Percentiles rank a stretch among this genome's conserved stretches.
Evolutionary conservation across 208 protist species (phyloP).

Genomic region (Leishmania guyanensis): DNA sequence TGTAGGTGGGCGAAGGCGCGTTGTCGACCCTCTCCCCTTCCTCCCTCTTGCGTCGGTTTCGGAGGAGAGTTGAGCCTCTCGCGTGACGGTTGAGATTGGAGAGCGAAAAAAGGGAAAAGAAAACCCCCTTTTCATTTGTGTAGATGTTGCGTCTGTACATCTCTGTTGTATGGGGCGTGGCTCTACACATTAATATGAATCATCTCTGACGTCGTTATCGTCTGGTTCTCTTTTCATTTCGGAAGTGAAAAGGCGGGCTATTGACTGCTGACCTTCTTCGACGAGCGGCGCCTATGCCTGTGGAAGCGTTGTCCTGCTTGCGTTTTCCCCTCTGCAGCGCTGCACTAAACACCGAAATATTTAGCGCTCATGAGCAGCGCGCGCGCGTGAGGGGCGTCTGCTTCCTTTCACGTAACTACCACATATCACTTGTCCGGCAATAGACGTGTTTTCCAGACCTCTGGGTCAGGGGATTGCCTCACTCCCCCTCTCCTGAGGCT

Average conservation of each 20-base stretch:
- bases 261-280: not conserved
- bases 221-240: not conserved
- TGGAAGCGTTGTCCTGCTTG: not conserved
- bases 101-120: not conserved
- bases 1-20: not conserved
- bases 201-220: not conserved
- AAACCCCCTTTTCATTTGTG: not conserved
- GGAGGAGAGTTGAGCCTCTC: not conserved
- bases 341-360: not conserved
- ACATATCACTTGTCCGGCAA: not conserved
- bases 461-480: not conserved
- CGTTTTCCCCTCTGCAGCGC: not conserved
- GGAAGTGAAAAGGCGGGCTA: not conserved
- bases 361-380: not conserved
- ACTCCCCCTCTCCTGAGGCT: not conserved
- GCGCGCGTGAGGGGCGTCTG: not conserved
- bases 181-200: no score
- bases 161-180: no score
- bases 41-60: not conserved
- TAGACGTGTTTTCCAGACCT: not conserved
- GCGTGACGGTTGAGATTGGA: not conserved
- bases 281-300: not conserved
- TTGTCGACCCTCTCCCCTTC: not conserved
- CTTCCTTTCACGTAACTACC: not conserved
- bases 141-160: no score